Percentiles rank a stretch among this genome's conserved stretches.
Evolutionary conservation across 805 yeast species (phyloP).

Genomic region (Yarrowia deformans): DNA sequence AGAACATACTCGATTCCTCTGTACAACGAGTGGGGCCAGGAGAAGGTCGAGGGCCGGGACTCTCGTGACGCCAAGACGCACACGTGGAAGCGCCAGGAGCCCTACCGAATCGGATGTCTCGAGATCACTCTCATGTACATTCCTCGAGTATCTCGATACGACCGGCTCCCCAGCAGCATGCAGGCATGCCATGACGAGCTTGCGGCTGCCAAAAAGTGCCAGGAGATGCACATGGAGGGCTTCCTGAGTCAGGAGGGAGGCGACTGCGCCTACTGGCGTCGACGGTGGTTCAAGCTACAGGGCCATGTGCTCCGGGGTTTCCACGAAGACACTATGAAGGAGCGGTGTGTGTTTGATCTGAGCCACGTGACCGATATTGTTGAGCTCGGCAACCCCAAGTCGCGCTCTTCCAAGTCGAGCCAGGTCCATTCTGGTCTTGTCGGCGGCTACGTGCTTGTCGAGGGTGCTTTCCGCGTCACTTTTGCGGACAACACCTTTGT

Average conservation of each 20-base stretch:
- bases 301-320: conserved; percentile 79
- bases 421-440: conserved; percentile 59
- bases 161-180: conserved; percentile 60
- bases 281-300: conserved; percentile 74
- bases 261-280: conserved; percentile 76
- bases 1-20: conserved; percentile 64
- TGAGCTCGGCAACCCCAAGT: conserved; percentile 48
- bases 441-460: conserved; percentile 47
- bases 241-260: conserved; percentile 92
- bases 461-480: conserved; percentile 75
- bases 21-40: conserved; percentile 48
- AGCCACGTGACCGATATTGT: conserved; percentile 65
- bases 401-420: conserved; percentile 42
- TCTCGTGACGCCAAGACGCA: conserved; percentile 9
- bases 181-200: conserved; percentile 51
- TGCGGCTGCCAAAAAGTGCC: conserved; percentile 41
- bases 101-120: conserved; percentile 59
- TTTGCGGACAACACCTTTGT: conserved; percentile 84
- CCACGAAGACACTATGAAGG: conserved; percentile 65
- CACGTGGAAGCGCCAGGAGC: conserved; percentile 40
- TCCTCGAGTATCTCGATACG: conserved; percentile 59
- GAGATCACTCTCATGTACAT: conserved; percentile 65
- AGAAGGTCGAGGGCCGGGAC: neutral
- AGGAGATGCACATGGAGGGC: conserved; percentile 60
- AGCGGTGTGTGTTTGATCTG: conserved; percentile 72